Percentiles rank a stretch among this genome's conserved stretches.
Evolutionary conservation across 345 rosid genomes (phyloP).

Genomic region (Gossypium raimondii): DNA sequence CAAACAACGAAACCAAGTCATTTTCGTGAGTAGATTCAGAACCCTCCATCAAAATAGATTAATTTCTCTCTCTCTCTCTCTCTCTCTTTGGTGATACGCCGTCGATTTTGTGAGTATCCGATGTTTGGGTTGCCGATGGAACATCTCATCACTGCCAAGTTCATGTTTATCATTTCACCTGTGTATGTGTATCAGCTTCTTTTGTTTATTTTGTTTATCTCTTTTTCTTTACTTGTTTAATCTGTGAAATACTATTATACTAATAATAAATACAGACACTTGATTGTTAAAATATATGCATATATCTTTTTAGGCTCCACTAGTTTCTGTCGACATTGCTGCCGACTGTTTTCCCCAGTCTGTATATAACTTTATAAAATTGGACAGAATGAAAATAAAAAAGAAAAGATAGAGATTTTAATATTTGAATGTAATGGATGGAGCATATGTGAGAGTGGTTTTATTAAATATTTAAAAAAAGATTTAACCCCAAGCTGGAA

Average conservation of each 20-base stretch:
- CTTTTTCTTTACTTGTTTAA: not conserved
- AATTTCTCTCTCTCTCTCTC: not conserved
- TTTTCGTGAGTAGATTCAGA: slow-evolving; percentile 6
- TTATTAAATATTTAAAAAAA: not conserved
- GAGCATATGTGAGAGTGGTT: not conserved
- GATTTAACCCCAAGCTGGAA: too few species aligned
- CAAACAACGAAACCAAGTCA: not conserved
- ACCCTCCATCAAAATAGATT: not conserved
- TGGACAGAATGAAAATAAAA: not conserved
- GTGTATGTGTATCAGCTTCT: not conserved
- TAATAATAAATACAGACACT: not conserved
- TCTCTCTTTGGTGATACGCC: slow-evolving; percentile 14
- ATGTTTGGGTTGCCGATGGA: slow-evolving; percentile 23
- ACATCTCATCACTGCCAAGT: not conserved
- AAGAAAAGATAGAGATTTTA: not conserved
- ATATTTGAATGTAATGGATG: not conserved
- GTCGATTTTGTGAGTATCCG: slow-evolving; percentile 35
- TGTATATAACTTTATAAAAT: not conserved
- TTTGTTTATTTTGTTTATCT: not conserved
- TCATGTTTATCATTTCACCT: not conserved
- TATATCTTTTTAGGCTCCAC: not conserved
- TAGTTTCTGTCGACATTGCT: slow-evolving; percentile 14
- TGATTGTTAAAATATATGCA: slow-evolving; percentile 8
- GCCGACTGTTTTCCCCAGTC: not conserved
- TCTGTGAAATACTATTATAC: slow-evolving; percentile 22